phyloP scores from a whole-genome alignment of 2,329 filamentous ascomycete genomes.

The Aspergillus tanneri region DNA sequence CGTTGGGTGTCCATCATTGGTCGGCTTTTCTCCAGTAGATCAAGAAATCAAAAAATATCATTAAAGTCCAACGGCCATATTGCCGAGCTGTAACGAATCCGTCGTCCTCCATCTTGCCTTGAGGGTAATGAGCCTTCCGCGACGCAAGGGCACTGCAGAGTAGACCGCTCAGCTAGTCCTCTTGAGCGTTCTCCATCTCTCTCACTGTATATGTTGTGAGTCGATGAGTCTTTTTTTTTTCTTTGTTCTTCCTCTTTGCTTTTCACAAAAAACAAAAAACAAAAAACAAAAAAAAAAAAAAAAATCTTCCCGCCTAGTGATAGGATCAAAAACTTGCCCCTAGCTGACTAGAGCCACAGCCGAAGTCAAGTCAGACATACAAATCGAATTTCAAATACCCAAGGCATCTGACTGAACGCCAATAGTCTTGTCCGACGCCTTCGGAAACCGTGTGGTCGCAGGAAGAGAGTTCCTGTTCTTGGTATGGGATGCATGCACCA shows the following conservation, averaged over 20 bases:
- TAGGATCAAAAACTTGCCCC: neutral
- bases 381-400: neutral
- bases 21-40: neutral
- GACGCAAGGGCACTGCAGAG: constrained; percentile 7
- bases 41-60: too few relatives aligned
- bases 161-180: neutral
- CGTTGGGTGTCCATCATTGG: neutral
- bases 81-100: neutral
- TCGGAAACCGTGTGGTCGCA: constrained; percentile 2
- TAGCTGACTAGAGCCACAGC: constrained; percentile 1
- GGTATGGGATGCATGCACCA: neutral
- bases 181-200: neutral
- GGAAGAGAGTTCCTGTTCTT: neutral
- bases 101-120: neutral
- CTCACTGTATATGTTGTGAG: neutral
- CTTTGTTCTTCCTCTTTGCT: neutral
- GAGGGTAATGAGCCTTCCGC: neutral
- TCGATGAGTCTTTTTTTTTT: neutral
- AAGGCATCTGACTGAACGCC: neutral
- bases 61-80: too few relatives aligned
- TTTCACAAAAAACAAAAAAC: too few relatives aligned
- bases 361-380: neutral
- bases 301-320: neutral
- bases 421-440: constrained; percentile 2
- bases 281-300: too few relatives aligned